Conservation (phyloP, 345 rosid genomes). For the Populus davidiana region DNA sequence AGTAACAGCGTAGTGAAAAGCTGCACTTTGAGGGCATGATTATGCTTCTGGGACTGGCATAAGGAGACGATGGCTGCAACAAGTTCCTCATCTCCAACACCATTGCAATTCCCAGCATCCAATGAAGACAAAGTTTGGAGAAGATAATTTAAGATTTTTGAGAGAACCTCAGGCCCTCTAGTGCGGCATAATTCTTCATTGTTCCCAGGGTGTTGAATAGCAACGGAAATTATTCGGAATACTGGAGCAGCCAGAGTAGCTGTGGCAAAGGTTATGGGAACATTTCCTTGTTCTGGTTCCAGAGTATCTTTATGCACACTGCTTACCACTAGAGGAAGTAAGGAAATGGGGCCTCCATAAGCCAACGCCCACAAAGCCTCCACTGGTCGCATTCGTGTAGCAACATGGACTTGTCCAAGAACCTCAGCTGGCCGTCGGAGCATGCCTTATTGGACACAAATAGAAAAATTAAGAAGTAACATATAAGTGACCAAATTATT, state of each 20-base stretch:
- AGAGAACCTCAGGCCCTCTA: slow-evolving; percentile 86
- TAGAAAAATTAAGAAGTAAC: slow-evolving; percentile 16
- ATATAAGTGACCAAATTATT: slow-evolving; percentile 6
- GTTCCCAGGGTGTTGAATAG: slow-evolving; percentile 82
- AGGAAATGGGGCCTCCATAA: slow-evolving; percentile 92
- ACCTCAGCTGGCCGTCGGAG: slow-evolving; percentile 94
- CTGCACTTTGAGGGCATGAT: slow-evolving; percentile 89
- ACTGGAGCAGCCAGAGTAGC: slow-evolving; percentile 83
- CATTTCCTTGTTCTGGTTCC: slow-evolving; percentile 67
- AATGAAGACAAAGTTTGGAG: slow-evolving; percentile 72
- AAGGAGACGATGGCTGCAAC: slow-evolving; percentile 93
- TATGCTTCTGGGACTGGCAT: slow-evolving; percentile 82
- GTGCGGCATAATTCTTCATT: slow-evolving; percentile 79
- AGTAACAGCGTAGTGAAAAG: slow-evolving; percentile 81
- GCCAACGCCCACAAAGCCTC: slow-evolving; percentile 97
- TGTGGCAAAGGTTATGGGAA: slow-evolving; percentile 55
- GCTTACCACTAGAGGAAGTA: slow-evolving; percentile 83
- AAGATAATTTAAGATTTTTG: slow-evolving; percentile 81
- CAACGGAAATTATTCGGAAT: slow-evolving; percentile 75
- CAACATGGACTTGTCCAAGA: slow-evolving; percentile 98
- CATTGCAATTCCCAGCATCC: slow-evolving; percentile 52
- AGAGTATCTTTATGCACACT: slow-evolving; percentile 67
- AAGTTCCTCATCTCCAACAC: slow-evolving; percentile 89
- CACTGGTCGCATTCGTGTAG: slow-evolving; percentile 74
- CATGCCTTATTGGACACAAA: slow-evolving; percentile 49